Evolutionary conservation across 345 rosid species (phyloP).

Genomic region (Viola odorata): DNA sequence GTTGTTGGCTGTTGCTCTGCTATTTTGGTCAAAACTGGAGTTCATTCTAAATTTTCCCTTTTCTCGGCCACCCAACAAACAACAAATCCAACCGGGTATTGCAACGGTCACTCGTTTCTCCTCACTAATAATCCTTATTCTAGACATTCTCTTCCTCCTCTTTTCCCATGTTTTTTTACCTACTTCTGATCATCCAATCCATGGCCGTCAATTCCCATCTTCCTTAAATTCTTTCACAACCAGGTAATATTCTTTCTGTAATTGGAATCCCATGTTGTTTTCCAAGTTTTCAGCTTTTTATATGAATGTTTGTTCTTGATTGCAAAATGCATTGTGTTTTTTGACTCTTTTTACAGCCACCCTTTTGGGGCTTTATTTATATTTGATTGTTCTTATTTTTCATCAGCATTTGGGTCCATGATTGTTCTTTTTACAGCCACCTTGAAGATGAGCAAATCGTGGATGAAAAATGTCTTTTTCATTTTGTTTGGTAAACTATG

Average conservation of each 20-base stretch:
- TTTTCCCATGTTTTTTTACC: background rate
- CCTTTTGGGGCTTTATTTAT: background rate
- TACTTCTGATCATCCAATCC: background rate
- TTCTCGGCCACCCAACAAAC: slow-evolving; percentile 16
- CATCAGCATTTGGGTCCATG: background rate
- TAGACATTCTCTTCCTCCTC: background rate
- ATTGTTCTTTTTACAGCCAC: no score
- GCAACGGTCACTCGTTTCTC: slow-evolving; percentile 27
- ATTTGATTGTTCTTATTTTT: background rate
- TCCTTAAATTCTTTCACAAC: slow-evolving; percentile 3
- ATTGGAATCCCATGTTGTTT: background rate
- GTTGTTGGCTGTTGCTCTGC: background rate
- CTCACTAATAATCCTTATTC: background rate
- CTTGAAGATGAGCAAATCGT: slow-evolving; percentile 1
- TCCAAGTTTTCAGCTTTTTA: background rate
- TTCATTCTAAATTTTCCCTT: slow-evolving; percentile 1
- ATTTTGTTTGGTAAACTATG: background rate
- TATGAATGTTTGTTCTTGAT: background rate
- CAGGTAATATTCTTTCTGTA: slow-evolving; percentile 12
- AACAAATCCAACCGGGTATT: slow-evolving; percentile 16
- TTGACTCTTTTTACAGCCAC: background rate
- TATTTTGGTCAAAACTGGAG: background rate
- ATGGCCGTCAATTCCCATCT: slow-evolving; percentile 1
- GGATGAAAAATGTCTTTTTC: background rate
- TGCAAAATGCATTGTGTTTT: slow-evolving; percentile 1